Evolutionary conservation across 108 stramenopile species (phyloP).

Genomic region (Nitzschia putrida): DNA sequence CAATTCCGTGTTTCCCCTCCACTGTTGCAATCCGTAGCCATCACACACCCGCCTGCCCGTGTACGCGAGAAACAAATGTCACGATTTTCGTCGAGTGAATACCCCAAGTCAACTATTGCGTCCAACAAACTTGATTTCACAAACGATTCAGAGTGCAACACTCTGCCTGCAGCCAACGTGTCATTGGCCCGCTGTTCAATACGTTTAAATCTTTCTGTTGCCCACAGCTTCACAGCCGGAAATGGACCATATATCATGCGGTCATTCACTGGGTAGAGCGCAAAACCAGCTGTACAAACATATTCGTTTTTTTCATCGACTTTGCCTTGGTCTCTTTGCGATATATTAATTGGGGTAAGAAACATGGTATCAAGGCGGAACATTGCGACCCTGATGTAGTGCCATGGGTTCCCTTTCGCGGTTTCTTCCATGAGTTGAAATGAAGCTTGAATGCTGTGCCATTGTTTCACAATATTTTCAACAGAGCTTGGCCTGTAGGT

Average conservation of each 20-base stretch:
- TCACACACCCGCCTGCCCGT: constrained; percentile 33
- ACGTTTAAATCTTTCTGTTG: constrained; percentile 42
- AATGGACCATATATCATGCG: constrained; percentile 54
- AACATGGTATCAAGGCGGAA: constrained; percentile 32
- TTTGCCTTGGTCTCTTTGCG: constrained; percentile 22
- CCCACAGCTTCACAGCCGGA: constrained; percentile 47
- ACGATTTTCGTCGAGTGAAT: constrained; percentile 8
- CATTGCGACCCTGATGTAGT: constrained; percentile 39
- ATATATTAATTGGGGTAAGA: constrained; percentile 18
- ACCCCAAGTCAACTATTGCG: constrained; percentile 22
- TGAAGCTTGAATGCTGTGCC: constrained; percentile 25
- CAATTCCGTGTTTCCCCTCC: neutral
- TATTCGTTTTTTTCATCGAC: constrained; percentile 20
- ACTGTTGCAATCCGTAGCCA: constrained; percentile 31
- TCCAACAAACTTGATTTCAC: constrained; percentile 22
- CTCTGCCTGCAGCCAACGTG: constrained; percentile 5
- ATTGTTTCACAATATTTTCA: constrained; percentile 35
- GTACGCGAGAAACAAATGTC: constrained; percentile 46
- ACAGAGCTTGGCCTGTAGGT: constrained; percentile 3
- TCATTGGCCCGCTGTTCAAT: constrained; percentile 32
- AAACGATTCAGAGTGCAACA: constrained; percentile 42
- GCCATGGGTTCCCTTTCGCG: constrained; percentile 11
- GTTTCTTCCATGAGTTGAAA: constrained; percentile 7
- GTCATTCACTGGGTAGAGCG: constrained; percentile 38
- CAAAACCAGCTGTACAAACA: constrained; percentile 29